These are phyloP conservation scores for Diaporthe longicolla DNA, from an alignment of 2,329 filamentous ascomycete species.

Conservation along the genomic window DNA sequence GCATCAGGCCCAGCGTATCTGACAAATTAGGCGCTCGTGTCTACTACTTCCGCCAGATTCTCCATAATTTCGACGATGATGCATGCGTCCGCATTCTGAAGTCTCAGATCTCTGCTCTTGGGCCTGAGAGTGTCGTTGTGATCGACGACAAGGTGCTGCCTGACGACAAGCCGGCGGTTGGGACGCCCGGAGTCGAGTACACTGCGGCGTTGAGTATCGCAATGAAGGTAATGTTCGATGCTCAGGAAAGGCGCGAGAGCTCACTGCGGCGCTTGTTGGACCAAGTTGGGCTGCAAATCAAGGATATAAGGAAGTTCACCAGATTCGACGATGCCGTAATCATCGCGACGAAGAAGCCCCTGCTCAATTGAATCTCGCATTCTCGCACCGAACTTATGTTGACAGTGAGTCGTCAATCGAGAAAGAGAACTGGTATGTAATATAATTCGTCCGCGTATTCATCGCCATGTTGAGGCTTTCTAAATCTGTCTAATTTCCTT, in stretches of 20 bases:
- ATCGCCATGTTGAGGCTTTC: background rate
- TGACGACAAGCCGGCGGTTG: conserved; percentile 43
- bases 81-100: conserved; percentile 46
- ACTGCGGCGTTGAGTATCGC: conserved; percentile 45
- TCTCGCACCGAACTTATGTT: background rate
- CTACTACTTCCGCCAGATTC: conserved; percentile 50
- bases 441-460: background rate
- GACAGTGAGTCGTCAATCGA: background rate
- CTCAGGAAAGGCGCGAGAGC: conserved; percentile 45
- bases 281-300: conserved; percentile 45
- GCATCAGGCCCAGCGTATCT: background rate
- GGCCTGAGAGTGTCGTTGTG: conserved; percentile 44
- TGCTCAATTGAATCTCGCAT: background rate
- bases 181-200: conserved; percentile 44
- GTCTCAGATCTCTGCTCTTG: conserved; percentile 44
- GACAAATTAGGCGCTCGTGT: conserved; percentile 44
- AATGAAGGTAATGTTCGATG: conserved; percentile 48
- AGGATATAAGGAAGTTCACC: conserved; percentile 46
- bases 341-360: conserved; percentile 40
- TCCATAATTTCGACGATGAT: conserved; percentile 48
- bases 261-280: conserved; percentile 46
- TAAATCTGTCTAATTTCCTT: conserved; percentile 87
- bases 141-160: conserved; percentile 47
- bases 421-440: background rate
- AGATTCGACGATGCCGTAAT: conserved; percentile 46